A percentile compares a stretch with the other conserved stretches of the same genome.
phyloP scores from a whole-genome alignment of 441 rosid species.

The Kokia cookei region DNA sequence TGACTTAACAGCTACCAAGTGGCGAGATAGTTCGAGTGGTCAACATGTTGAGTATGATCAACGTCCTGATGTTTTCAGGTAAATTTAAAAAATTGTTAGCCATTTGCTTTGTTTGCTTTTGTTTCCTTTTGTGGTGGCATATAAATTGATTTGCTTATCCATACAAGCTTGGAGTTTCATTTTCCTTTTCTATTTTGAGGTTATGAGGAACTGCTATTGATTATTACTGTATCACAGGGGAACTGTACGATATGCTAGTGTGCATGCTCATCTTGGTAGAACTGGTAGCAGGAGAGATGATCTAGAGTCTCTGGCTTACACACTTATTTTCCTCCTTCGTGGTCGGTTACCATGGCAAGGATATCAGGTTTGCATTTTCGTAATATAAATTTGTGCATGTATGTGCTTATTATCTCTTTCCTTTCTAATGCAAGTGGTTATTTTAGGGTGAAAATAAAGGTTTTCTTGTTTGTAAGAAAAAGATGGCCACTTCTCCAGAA shows the following conservation, averaged over 20 bases:
- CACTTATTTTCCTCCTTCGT: slow-evolving; percentile 88
- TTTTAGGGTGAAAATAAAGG: slow-evolving; percentile 89
- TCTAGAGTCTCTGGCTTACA: slow-evolving; percentile 93
- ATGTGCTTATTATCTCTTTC: background rate
- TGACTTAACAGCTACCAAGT: slow-evolving; percentile 58
- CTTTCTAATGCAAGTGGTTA: slow-evolving; percentile 6
- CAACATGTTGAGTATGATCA: slow-evolving; percentile 94
- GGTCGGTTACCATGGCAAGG: slow-evolving; percentile 98
- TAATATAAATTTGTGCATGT: background rate
- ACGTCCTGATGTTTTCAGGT: slow-evolving; percentile 97
- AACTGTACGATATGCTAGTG: slow-evolving; percentile 94
- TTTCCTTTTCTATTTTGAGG: background rate
- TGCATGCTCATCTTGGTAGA: slow-evolving; percentile 96
- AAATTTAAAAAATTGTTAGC: background rate
- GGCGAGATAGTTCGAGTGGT: slow-evolving; percentile 81
- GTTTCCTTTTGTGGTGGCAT: background rate
- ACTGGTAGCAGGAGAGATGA: slow-evolving; percentile 96
- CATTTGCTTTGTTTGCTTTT: background rate
- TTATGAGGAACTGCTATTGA: background rate
- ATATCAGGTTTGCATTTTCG: slow-evolving; percentile 55
- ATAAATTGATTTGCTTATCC: background rate
- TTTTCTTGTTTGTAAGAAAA: slow-evolving; percentile 19
- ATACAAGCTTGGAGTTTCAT: background rate
- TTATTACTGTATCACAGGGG: slow-evolving; percentile 42
- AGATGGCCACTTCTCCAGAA: slow-evolving; percentile 94